phyloP scores from a whole-genome alignment of 148 eudicot species.

The Rhododendron griersonianum region DNA sequence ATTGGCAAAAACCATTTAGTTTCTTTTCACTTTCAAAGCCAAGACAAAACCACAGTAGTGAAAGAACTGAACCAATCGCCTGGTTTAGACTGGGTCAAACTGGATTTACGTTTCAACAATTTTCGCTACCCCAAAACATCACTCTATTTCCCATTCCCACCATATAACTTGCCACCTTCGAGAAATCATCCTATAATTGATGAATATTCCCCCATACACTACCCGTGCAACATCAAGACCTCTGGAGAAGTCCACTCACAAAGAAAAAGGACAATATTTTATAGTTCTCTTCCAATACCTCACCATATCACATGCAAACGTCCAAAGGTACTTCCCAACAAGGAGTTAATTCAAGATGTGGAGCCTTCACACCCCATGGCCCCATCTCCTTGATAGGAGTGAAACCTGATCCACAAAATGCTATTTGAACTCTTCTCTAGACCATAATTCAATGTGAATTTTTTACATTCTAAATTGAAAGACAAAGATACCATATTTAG shows the following conservation, averaged over 20 bases:
- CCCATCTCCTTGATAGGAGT: background rate
- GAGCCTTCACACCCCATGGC: background rate
- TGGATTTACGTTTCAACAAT: background rate
- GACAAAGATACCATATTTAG: too few relatives aligned
- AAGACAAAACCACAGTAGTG: background rate
- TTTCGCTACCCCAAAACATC: background rate
- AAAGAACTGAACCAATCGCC: background rate
- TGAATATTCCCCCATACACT: background rate
- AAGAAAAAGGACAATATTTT: background rate
- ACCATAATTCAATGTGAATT: background rate
- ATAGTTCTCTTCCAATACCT: background rate
- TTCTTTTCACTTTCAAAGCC: background rate
- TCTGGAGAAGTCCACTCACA: background rate
- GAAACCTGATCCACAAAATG: background rate
- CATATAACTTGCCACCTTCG: background rate
- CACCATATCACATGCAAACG: background rate
- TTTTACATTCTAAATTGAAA: background rate
- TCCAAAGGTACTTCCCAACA: background rate
- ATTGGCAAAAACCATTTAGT: background rate
- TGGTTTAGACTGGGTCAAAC: background rate
- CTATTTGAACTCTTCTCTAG: background rate
- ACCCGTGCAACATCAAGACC: background rate
- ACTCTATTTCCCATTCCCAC: background rate
- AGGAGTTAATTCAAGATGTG: background rate
- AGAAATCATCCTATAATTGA: background rate